Evolutionary conservation across 1,284 basidiomycete genomes (phyloP), one percentile per base, ranked within the genome.

Genomic region (Paramarasmius palmivorus): DNA sequence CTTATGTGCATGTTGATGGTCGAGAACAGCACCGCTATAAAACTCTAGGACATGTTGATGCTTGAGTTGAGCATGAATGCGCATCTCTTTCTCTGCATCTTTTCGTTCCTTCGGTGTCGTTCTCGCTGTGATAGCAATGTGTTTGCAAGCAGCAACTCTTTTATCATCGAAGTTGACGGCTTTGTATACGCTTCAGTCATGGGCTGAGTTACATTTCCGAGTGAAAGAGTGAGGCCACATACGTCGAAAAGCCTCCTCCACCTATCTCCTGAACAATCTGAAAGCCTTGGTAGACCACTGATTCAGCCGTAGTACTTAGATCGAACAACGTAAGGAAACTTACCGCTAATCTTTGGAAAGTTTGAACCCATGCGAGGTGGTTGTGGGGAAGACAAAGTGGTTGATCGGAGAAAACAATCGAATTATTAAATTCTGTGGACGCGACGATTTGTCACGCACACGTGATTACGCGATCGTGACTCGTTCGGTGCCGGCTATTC

Each of bases 41-140:
- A 97, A 95, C 62, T 94, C 88, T 35, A 99, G 82, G 9, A 99
- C 84, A 61, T 97, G 87, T 2, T 66, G 57, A 61, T 97, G 90
- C 62, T 92, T 93, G 58, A 99, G 75, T 0, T 83, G 83, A 14
- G 86, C 74, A 67, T 99, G 96, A 2, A 98, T 88, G 50, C 92
- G 86, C 69, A 98, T 95, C 71, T 99, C 96, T 67, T 95, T 97
- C 57, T 97, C 87, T 15, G 94, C 74, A n/a, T 81, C 81, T 67
- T 93, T 94, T 57, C 90, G 78, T 37, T 90, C 81, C 40, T 78
- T 76, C 2, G 82, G 76, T 0, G 82, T 82, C 4, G 85, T 86
- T 46, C 81, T 63, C 6, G 76, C 67, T 0, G 81, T 86, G 48
- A 95, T 72, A 17, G 74, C 68, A 60, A 95, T 80, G 35, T 95